Conservation (phyloP, 2,329 filamentous ascomycete species). For the Sporothrix euskadiensis region DNA sequence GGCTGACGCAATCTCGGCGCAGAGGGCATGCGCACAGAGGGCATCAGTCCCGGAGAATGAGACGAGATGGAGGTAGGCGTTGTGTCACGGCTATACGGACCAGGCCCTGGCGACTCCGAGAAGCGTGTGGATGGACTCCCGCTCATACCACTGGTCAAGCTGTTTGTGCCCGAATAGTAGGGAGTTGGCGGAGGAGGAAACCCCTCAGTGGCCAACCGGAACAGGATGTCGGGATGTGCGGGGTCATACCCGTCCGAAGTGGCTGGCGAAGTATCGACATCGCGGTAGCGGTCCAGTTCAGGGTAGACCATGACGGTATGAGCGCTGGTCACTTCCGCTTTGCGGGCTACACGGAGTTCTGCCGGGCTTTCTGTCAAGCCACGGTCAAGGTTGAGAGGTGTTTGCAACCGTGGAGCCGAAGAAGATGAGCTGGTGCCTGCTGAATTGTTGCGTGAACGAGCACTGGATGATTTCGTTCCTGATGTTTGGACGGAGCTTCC, state of each 20-base stretch:
- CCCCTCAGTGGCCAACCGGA: conserved; percentile 62
- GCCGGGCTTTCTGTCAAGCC: conserved; percentile 48
- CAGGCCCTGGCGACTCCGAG: conserved; percentile 69
- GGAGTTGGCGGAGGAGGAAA: conserved; percentile 64
- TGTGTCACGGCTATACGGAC: conserved; percentile 72
- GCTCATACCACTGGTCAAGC: conserved; percentile 60
- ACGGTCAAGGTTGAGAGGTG: conserved; percentile 46
- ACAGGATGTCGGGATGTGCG: conserved; percentile 50
- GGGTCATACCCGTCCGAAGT: conserved; percentile 36
- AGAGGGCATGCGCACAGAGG: conserved; percentile 48
- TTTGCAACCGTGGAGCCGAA: conserved; percentile 45
- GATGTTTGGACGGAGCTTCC: conserved; percentile 35
- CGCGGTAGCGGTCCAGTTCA: conserved; percentile 62
- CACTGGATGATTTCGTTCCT: conserved; percentile 51
- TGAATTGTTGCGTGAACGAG: conserved; percentile 42
- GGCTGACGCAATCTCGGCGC: conserved; percentile 52
- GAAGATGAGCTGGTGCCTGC: conserved; percentile 47
- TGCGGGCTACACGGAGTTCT: conserved; percentile 47
- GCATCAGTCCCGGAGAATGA: conserved; percentile 65
- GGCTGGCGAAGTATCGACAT: conserved; percentile 43
- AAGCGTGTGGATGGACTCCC: conserved; percentile 74
- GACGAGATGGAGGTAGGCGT: conserved; percentile 78
- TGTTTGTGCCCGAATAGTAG: conserved; percentile 61
- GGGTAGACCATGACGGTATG: conserved; percentile 56
- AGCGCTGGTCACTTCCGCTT: conserved; percentile 43